These are phyloP conservation scores for Mycena vitilis DNA, from an alignment of 768 basidiomycete genomes.

Conservation along the genomic window DNA sequence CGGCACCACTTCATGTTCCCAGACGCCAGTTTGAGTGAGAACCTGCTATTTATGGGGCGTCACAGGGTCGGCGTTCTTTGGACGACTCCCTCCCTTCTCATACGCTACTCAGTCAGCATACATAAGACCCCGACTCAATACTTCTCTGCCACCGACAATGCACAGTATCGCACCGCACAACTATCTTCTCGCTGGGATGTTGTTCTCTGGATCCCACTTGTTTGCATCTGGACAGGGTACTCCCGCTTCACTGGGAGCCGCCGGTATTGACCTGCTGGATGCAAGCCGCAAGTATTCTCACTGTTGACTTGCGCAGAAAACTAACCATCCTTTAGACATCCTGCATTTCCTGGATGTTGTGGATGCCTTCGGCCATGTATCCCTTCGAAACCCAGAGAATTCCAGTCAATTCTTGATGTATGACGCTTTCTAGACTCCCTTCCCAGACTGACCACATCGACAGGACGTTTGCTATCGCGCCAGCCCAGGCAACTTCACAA, in stretches of 20 bases:
- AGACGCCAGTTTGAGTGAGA: too few relatives aligned
- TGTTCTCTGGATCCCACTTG: slow-evolving; percentile 5
- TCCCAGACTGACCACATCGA: not conserved
- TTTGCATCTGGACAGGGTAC: slow-evolving; percentile 11
- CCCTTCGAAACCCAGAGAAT: slow-evolving; percentile 38
- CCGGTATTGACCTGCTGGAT: slow-evolving; percentile 35
- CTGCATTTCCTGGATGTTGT: slow-evolving; percentile 39
- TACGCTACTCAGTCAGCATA: too few relatives aligned
- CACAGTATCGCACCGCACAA: slow-evolving; percentile 7
- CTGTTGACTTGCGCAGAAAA: not conserved
- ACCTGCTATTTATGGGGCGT: too few relatives aligned
- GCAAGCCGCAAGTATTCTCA: slow-evolving; percentile 29
- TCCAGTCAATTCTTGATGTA: slow-evolving; percentile 39
- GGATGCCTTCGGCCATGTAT: slow-evolving; percentile 40
- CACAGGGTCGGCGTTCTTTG: too few relatives aligned
- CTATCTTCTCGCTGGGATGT: not conserved
- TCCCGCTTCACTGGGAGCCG: slow-evolving; percentile 18
- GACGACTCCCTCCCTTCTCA: too few relatives aligned
- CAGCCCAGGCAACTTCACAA: slow-evolving; percentile 38
- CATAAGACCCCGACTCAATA: not conserved
- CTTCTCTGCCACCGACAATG: slow-evolving; percentile 4
- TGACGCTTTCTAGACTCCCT: not conserved
- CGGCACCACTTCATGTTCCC: too few relatives aligned
- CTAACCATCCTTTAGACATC: slow-evolving; percentile 25
- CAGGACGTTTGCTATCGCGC: slow-evolving; percentile 40